These are phyloP conservation scores for Nepenthes gracilis DNA, from an alignment of 148 eudicot genomes.

Conservation along the genomic window DNA sequence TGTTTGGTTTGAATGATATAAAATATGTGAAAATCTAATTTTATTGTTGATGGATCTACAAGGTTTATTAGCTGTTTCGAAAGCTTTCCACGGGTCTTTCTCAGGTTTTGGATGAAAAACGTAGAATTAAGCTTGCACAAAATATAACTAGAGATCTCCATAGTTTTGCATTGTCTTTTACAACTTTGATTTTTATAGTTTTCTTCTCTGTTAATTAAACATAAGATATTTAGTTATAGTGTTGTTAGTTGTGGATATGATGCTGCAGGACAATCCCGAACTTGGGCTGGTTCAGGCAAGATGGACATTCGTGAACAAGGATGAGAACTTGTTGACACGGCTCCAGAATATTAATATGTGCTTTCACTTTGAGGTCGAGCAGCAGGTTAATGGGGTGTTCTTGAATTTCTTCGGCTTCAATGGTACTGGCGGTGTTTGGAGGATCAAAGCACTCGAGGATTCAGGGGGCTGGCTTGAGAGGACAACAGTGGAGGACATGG, in stretches of 20 bases:
- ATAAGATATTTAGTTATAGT: no score
- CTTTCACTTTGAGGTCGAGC: slow-evolving; percentile 71
- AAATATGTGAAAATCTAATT: no score
- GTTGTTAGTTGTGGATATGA: neutral
- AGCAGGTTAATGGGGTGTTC: slow-evolving; percentile 52
- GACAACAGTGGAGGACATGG: slow-evolving; percentile 69
- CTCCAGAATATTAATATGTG: slow-evolving; percentile 54
- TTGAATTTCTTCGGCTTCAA: slow-evolving; percentile 59
- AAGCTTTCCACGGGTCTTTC: no score
- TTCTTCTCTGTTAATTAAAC: no score
- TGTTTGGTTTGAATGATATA: no score
- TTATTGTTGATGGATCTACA: no score
- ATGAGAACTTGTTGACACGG: slow-evolving; percentile 54
- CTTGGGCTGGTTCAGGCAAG: slow-evolving; percentile 57
- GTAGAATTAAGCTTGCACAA: no score
- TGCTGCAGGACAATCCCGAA: slow-evolving; percentile 40
- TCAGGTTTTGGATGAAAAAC: no score
- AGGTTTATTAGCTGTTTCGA: no score
- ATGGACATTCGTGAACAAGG: slow-evolving; percentile 58
- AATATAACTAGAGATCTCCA: no score
- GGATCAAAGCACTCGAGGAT: slow-evolving; percentile 55
- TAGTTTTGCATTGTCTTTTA: no score
- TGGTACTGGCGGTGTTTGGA: slow-evolving; percentile 67
- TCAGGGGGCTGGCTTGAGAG: slow-evolving; percentile 74
- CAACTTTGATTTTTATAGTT: no score